Evolutionary conservation across 352 stramenopile species (phyloP).

Genomic region (Phytophthora ramorum): DNA sequence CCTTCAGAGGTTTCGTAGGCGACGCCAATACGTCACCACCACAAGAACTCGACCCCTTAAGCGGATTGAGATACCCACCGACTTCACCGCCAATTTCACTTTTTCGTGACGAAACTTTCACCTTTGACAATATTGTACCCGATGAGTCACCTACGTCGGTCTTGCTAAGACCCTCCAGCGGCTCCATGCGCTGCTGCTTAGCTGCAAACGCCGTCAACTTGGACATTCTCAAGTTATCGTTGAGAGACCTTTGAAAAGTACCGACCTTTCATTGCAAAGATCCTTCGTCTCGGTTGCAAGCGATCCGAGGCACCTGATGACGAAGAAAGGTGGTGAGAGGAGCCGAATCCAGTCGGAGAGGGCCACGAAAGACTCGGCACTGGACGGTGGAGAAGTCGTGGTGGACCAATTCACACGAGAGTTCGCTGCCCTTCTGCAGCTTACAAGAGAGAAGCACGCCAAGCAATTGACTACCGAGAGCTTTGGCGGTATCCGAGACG

Average conservation of each 20-base stretch:
- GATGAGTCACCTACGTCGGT: neutral
- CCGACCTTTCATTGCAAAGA: conserved; percentile 32
- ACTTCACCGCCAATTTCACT: neutral
- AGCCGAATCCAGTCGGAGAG: conserved; percentile 14
- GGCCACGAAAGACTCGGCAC: conserved; percentile 5
- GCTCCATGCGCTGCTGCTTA: conserved; percentile 12
- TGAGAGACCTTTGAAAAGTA: conserved; percentile 1
- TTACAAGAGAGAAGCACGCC: conserved; percentile 43
- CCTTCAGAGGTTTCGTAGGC: conserved; percentile 10
- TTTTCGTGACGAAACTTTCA: conserved; percentile 14
- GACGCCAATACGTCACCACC: neutral
- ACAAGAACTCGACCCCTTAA: neutral
- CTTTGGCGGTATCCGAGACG: conserved; percentile 2
- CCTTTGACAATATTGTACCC: conserved; percentile 12
- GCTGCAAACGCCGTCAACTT: conserved; percentile 26
- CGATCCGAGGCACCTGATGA: conserved; percentile 11
- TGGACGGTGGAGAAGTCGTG: conserved; percentile 32
- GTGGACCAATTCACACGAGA: conserved; percentile 65
- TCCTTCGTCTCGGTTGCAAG: conserved; percentile 1
- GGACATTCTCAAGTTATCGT: conserved; percentile 6
- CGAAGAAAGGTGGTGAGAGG: conserved; percentile 14
- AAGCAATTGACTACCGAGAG: conserved; percentile 10
- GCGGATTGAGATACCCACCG: neutral
- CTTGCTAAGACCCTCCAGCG: conserved; percentile 6
- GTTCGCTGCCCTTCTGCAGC: conserved; percentile 44